These are phyloP conservation scores for Polymyxa betae DNA, from an alignment of 208 protist genomes.

Conservation along the genomic window DNA sequence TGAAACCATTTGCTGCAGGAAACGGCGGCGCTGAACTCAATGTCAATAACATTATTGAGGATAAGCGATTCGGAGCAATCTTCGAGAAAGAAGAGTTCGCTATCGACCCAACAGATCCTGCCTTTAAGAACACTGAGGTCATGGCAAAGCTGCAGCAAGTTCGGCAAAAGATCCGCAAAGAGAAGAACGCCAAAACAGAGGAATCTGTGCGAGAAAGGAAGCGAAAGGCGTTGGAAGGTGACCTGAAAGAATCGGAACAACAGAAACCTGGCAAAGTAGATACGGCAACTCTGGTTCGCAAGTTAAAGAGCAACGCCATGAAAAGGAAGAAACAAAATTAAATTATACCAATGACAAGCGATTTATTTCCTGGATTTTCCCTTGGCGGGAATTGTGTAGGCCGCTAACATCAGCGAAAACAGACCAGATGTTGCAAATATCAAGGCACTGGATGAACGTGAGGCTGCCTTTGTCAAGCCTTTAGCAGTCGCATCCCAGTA, in stretches of 20 bases:
- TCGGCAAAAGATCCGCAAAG: not conserved
- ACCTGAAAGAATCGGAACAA: not conserved
- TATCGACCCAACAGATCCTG: slow-evolving; percentile 35
- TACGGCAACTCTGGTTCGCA: not conserved
- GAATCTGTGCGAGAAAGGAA: not conserved
- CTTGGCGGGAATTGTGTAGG: slow-evolving; percentile 4
- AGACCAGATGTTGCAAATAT: slow-evolving; percentile 14
- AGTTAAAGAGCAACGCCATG: not conserved
- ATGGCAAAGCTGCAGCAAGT: slow-evolving; percentile 30
- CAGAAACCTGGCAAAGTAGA: not conserved
- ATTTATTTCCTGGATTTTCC: not conserved
- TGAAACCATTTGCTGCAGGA: not conserved
- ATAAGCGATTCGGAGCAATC: slow-evolving; percentile 31
- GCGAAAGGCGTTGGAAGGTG: not conserved
- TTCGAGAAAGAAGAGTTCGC: slow-evolving; percentile 32
- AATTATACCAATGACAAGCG: not conserved
- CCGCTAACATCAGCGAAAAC: not conserved
- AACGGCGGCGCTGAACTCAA: not conserved
- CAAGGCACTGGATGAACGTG: not conserved
- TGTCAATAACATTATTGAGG: slow-evolving; percentile 38
- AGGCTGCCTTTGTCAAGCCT: not conserved
- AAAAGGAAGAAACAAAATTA: not conserved
- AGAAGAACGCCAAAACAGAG: not conserved
- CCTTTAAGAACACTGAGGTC: slow-evolving; percentile 27
- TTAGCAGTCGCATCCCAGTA: slow-evolving; percentile 46